Base-by-base conservation (phyloP, 2,329 filamentous ascomycete species). In the Sporothrix schenckii region DNA sequence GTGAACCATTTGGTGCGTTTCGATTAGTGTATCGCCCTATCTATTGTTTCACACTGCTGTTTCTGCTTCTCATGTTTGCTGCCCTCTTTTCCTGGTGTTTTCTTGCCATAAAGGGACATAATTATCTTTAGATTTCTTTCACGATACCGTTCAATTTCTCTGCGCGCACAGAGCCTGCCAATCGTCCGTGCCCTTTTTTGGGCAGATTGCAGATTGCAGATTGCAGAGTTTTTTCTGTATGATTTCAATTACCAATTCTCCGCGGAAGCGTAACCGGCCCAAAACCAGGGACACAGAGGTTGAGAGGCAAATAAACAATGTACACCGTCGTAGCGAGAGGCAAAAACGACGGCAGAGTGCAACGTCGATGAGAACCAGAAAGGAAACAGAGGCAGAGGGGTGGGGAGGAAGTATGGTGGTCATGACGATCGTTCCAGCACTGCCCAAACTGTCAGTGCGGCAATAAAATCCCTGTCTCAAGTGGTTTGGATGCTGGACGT, bases 321-420 rank as follows among this genome's bases (percentile, higher is more conserved):
- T 63, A 39, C 24, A 24, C 24, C 24, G 24, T 24, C 24, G 39
- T 47, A 47, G 58, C 39, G 58, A 47, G n/a, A 47, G 39, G 58
- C 58, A 47, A 44, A 61, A 44, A 47, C 39, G 21, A 63, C 58
- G 39, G 58, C 39, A n/a, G n/a, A 63, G n/a, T 63, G 58, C 58
- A 63, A 63, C 58, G 13, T 63, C 5, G 58, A 34, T 11, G 58
- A 21, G 58, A 61, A 21, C 10, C n/a, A 44, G 14, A 44, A 47
- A 9, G 34, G 34, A 5, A 61, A 58, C 53, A 34, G 54, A 58
- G 39, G 6, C 14, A 27, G 54, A 13, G 54, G 41, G 54, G 27
- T 3, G 27, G 27, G 27, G 27, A 58, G 39, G 27, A 58, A 58
- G 54, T 2, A 39, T n/a, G 30, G 39, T n/a, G 30, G 3, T n/a